Base-by-base conservation (phyloP, 2,329 filamentous ascomycete genomes). In the Fusarium palustre region DNA sequence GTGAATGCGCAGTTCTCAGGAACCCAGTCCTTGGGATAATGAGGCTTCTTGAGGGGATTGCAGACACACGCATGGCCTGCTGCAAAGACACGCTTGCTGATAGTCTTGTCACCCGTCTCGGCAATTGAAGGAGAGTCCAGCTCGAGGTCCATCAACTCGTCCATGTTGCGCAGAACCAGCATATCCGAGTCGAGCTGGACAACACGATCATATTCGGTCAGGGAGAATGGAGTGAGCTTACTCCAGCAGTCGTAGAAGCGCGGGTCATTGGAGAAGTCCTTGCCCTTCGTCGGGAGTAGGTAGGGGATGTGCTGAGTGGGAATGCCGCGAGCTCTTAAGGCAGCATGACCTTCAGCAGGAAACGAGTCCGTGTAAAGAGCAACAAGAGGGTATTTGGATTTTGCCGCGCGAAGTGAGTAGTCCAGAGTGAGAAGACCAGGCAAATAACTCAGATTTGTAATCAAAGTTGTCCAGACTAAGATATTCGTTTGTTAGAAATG, bases 201-300 rank as follows among this genome's bases (percentile, higher is more conserved):
- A 34, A 97, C 88, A 41, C 93, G 87, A 28, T 90, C 85, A 81
- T 94, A 97, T 77, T 94, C 89, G 20, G 85, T 85, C 33, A 97
- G 84, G 24, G 87, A 89, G 78, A 97, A 97, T 8, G 91, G 89
- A 18, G 90, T 87, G 30, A 97, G 87, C 81, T 97, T 97, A 79
- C 87, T 92, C 93, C 93, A 97, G 84, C 91, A 94, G 79, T 97
- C 92, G 80, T 93, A 91, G 85, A 97, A 97, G 72, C 94, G 90
- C 50, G 91, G 90, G 79, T 97, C 93, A 65, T 91, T 87, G 74
- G 83, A 86, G 82, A 89, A 97, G 80, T 92, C 90, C 67, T 80
- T 81, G 64, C 89, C 90, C 34, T 84, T 79, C 4, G 86, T 85
- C 3, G 93, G 92, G 13, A 92, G 83, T 39, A 97, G 86, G 79